Evolutionary conservation across 1,284 basidiomycete species (phyloP).

Genomic region (Hemileia vastatrix): DNA sequence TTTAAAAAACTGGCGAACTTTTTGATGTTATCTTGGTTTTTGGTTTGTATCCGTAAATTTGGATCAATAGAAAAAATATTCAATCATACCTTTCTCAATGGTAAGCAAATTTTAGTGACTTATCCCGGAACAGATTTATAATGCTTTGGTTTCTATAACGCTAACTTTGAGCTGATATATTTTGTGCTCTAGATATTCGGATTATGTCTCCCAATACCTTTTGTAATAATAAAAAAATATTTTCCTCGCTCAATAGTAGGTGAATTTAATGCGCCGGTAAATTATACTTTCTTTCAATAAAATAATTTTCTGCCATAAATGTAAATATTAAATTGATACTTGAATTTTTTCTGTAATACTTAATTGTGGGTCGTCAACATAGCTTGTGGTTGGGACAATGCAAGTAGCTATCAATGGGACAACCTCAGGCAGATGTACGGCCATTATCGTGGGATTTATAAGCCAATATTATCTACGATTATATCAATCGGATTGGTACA

Average conservation of each 20-base stretch:
- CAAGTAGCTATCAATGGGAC: constrained; percentile 24
- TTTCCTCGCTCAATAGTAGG: constrained; percentile 10
- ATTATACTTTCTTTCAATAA: background rate
- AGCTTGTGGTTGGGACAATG: constrained; percentile 22
- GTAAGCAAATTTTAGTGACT: background rate
- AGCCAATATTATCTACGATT: constrained; percentile 20
- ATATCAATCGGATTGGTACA: constrained; percentile 15
- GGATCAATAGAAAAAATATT: constrained; percentile 20
- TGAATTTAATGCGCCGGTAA: constrained; percentile 18
- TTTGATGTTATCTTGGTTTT: too few species aligned
- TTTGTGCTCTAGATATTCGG: constrained; percentile 17
- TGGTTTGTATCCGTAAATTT: too few species aligned
- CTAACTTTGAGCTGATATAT: too few species aligned
- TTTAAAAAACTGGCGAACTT: background rate
- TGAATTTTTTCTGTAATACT: too few species aligned
- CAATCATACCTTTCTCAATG: constrained; percentile 17
- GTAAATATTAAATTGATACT: too few species aligned
- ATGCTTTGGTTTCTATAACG: too few species aligned
- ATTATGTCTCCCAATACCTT: constrained; percentile 16
- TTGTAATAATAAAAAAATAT: constrained; percentile 6
- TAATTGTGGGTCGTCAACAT: background rate
- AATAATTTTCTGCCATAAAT: too few species aligned
- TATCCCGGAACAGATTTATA: too few species aligned
- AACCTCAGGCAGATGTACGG: constrained; percentile 16
- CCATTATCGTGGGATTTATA: constrained; percentile 19